Evolutionary conservation across 208 protist genomes (phyloP).

Genomic region (Balamuthia mandrillaris): DNA sequence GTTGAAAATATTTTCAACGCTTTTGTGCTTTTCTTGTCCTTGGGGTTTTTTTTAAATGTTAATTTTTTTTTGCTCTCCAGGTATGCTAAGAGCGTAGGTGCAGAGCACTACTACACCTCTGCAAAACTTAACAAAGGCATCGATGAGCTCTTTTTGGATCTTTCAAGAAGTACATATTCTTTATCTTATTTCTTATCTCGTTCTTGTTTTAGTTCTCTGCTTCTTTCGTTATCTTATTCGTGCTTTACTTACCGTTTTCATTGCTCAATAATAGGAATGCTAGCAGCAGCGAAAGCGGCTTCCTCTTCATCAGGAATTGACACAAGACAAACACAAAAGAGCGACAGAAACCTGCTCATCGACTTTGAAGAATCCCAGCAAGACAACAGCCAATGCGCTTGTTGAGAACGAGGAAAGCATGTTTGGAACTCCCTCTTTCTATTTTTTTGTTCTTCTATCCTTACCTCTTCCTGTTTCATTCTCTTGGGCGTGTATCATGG

Average conservation of each 20-base stretch:
- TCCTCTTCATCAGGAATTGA: neutral
- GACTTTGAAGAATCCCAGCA: conserved; percentile 14
- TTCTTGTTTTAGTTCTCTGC: neutral
- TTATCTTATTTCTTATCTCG: neutral
- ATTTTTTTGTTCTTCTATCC: neutral
- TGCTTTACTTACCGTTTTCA: neutral
- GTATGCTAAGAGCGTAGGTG: conserved; percentile 68
- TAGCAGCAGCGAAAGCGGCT: neutral
- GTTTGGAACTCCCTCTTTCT: neutral
- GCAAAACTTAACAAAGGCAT: conserved; percentile 74
- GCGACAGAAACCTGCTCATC: conserved; percentile 7
- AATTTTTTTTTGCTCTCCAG: neutral
- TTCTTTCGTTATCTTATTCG: neutral
- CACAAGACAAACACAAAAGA: neutral
- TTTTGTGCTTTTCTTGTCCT: neutral
- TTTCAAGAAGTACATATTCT: conserved; percentile 65
- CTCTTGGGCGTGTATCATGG: too few relatives aligned
- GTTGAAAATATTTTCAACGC: neutral
- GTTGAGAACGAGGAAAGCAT: neutral
- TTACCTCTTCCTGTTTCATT: too few relatives aligned
- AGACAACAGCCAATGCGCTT: neutral
- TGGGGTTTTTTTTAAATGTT: neutral
- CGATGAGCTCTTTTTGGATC: conserved; percentile 69
- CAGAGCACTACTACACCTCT: conserved; percentile 73
- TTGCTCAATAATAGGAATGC: neutral